Evolutionary conservation across 345 rosid genomes (phyloP).

Genomic region (Lumnitzera littorea): DNA sequence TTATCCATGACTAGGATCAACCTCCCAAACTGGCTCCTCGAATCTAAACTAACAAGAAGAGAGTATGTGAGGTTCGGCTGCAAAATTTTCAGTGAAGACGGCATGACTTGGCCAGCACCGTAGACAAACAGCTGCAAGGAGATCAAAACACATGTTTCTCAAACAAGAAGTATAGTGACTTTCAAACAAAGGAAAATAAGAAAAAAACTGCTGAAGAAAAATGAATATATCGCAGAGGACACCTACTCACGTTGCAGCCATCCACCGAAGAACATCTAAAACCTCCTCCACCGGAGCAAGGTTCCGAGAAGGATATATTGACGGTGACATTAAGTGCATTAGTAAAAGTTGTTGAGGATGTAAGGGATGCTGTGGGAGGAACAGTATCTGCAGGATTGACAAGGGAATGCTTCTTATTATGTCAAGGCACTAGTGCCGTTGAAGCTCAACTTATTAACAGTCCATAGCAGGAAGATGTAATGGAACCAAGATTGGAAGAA

Average conservation of each 20-base stretch:
- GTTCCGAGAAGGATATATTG: conserved; percentile 63
- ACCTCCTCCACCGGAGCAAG: conserved; percentile 68
- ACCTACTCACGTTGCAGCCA: conserved; percentile 88
- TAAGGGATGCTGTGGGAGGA: conserved; percentile 65
- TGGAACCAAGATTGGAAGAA: not conserved
- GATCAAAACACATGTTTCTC: conserved; percentile 6
- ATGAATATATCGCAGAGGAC: conserved; percentile 15
- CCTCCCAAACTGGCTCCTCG: conserved; percentile 49
- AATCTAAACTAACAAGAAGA: conserved; percentile 57
- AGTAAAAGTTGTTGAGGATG: conserved; percentile 60
- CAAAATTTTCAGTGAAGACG: conserved; percentile 55
- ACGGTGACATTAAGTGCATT: conserved; percentile 69
- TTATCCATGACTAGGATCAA: conserved; percentile 65
- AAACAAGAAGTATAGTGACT: no score
- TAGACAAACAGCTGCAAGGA: conserved; percentile 77
- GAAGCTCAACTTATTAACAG: not conserved
- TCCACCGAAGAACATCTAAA: conserved; percentile 71
- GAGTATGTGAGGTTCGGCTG: conserved; percentile 54
- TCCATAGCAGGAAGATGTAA: conserved; percentile 9
- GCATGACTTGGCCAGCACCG: conserved; percentile 80
- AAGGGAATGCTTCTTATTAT: not conserved
- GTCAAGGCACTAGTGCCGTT: no score
- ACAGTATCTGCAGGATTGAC: conserved; percentile 56
- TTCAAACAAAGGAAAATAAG: not conserved
- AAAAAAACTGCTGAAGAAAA: not conserved